Base-by-base conservation (phyloP, 495 filamentous ascomycete genomes). In the Glonium stellatum region DNA sequence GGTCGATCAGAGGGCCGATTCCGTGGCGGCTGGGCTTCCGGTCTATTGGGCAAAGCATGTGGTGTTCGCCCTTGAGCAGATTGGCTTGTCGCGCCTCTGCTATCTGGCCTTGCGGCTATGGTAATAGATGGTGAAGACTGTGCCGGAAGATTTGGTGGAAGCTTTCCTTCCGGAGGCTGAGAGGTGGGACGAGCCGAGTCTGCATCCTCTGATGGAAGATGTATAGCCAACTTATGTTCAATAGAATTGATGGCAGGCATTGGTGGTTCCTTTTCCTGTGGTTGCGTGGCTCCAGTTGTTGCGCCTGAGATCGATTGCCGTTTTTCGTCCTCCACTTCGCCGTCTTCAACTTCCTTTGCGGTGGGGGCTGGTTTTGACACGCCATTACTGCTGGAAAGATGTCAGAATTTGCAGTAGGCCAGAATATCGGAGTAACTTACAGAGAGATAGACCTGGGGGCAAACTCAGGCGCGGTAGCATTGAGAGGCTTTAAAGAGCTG, bases 261-360 rank as follows among this genome's bases (percentile, higher is more conserved):
- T 2, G 51, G 5, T 36, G 59, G 44, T 41, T 5, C 41, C 21
- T 36, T 47, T 22, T 67, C 63, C 23, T 58, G 66, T 53, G 56
- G 59, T 42, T 66, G 50, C 8, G 42, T 31, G 31, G 51, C 51
- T 10, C 9, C 52, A 25, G 36, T 53, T 13, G 55, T 19, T 27
- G 51, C 35, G 25, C 49, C 27, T 21, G 55, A 21, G 4, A 34
- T 13, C 13, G 15, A 49, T 25, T 22, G 42, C 23, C 25, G 22
- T 55, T 65, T 63, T 37, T 65, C 66, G 23, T 75, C 72, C 46
- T 71, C 62, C 23, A 75, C 64, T 57, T 73, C 71, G 13, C 72
- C 71, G 60, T 76, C 73, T 58, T 73, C 72, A 37, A 63, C 47
- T 13, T 67, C 62, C 18, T 35, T 59, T 37, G n/a, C 59, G 6